Evolutionary conservation across 768 basidiomycete genomes (phyloP).

Genomic region (Gloeopeniophorella convolvens): DNA sequence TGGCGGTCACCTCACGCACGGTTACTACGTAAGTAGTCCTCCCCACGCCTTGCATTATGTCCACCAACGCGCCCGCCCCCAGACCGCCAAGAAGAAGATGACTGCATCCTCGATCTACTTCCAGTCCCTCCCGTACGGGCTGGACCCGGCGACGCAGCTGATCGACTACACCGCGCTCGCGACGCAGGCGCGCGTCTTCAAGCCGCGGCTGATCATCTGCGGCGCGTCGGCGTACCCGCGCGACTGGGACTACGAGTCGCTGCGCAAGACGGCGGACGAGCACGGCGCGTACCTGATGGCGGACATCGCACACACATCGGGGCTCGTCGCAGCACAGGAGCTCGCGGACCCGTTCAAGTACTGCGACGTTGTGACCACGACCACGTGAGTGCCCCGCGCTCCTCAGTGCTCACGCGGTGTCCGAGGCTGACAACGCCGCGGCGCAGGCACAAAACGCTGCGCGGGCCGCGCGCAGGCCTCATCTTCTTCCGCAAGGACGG

Average conservation of each 20-base stretch:
- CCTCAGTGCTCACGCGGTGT: neutral
- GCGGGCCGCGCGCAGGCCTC: slow-evolving; percentile 94
- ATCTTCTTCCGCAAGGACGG: slow-evolving; percentile 98
- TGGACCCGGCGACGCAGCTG: slow-evolving; percentile 75
- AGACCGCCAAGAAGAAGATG: slow-evolving; percentile 99
- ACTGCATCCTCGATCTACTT: slow-evolving; percentile 99
- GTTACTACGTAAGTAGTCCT: slow-evolving; percentile 71
- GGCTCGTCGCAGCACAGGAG: slow-evolving; percentile 88
- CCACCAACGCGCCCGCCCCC: slow-evolving; percentile 1
- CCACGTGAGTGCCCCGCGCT: slow-evolving; percentile 53
- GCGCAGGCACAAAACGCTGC: slow-evolving; percentile 90
- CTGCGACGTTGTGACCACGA: slow-evolving; percentile 97
- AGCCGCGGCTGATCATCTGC: slow-evolving; percentile 91
- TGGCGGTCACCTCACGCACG: slow-evolving; percentile 95
- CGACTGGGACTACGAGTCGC: slow-evolving; percentile 90
- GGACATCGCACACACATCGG: slow-evolving; percentile 97
- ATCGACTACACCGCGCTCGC: slow-evolving; percentile 82
- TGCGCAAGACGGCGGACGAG: slow-evolving; percentile 75
- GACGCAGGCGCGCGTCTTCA: slow-evolving; percentile 88
- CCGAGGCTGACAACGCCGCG: slow-evolving; percentile 3
- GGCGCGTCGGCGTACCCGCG: slow-evolving; percentile 98
- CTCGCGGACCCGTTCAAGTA: slow-evolving; percentile 88
- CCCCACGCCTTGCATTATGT: slow-evolving; percentile 3
- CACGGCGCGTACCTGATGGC: slow-evolving; percentile 93
- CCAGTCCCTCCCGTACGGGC: slow-evolving; percentile 93